Evolutionary conservation across 257 asterid species (phyloP).

Genomic region (Cordia subcordata): DNA sequence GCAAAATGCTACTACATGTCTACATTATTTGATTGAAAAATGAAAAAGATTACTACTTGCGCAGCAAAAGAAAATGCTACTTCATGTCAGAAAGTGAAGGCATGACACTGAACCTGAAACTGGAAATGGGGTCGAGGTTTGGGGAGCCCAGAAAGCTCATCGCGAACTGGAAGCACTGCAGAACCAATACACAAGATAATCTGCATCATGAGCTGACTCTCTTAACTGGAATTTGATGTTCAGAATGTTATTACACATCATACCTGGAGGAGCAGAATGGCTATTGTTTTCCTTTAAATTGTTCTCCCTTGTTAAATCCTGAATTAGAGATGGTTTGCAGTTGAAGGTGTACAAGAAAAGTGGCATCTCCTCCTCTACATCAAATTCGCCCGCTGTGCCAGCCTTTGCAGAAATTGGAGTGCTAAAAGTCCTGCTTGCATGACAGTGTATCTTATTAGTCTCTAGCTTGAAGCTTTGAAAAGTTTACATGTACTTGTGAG

Average conservation of each 20-base stretch:
- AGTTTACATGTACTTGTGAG: not conserved
- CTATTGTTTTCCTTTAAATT: conserved; percentile 11
- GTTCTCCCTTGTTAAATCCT: conserved; percentile 10
- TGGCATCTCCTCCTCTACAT: conserved; percentile 42
- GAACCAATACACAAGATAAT: not conserved
- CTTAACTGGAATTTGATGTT: not conserved
- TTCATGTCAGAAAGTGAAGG: not conserved
- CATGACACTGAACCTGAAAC: conserved; percentile 37
- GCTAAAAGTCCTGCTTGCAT: not conserved
- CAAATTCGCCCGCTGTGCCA: conserved; percentile 17
- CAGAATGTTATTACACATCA: not conserved
- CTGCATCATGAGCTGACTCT: not conserved
- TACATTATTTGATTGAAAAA: not conserved
- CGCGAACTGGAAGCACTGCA: conserved; percentile 40
- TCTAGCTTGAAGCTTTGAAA: not conserved
- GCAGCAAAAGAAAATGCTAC: not conserved
- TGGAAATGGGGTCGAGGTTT: conserved; percentile 35
- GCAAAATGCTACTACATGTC: not conserved
- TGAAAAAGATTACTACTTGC: too few species aligned
- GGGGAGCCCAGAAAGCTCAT: conserved; percentile 30
- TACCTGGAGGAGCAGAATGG: conserved; percentile 30
- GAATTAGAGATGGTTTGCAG: conserved; percentile 24
- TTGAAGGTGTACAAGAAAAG: conserved; percentile 34
- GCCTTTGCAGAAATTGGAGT: conserved; percentile 12
- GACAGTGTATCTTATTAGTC: not conserved